Evolutionary conservation across 2,329 filamentous ascomycete genomes (phyloP).

Genomic region (Neopestalotiopsis sp.): DNA sequence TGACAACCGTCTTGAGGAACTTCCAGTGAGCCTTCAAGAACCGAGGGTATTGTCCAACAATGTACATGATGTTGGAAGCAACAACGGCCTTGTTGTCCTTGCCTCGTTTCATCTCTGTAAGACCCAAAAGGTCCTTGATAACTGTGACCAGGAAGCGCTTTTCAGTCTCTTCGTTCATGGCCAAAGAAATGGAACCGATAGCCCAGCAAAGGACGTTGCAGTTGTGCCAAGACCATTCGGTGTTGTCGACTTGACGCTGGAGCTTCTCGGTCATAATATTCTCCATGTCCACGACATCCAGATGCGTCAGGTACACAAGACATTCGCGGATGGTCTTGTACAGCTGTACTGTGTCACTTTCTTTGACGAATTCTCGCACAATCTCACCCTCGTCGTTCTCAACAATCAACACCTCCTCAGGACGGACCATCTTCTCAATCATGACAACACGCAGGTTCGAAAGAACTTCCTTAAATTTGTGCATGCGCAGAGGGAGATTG

Average conservation of each 20-base stretch:
- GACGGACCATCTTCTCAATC: conserved; percentile 99
- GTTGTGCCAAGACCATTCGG: conserved; percentile 99
- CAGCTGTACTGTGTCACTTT: conserved; percentile 97
- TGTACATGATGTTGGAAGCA: conserved; percentile 99
- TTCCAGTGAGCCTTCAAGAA: conserved; percentile 99
- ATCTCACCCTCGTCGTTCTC: conserved; percentile 99
- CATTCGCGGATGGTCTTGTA: conserved; percentile 99
- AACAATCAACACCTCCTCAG: conserved; percentile 98
- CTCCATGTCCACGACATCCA: conserved; percentile 97
- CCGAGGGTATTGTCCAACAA: conserved; percentile 96
- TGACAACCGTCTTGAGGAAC: conserved; percentile 98
- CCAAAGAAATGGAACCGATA: conserved; percentile 96
- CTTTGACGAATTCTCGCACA: conserved; percentile 98
- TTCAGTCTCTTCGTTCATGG: conserved; percentile 99
- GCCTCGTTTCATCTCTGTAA: conserved; percentile 98
- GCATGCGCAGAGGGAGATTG: conserved; percentile 93
- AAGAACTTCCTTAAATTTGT: conserved; percentile 95
- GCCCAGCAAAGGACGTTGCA: conserved; percentile 99
- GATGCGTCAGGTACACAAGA: conserved; percentile 93
- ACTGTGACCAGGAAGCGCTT: conserved; percentile 98
- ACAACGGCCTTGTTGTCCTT: conserved; percentile 99
- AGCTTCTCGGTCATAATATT: conserved; percentile 99
- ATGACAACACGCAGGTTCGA: conserved; percentile 95
- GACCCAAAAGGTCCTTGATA: conserved; percentile 94
- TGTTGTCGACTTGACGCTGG: conserved; percentile 89